Evolutionary conservation across 1,139 yeast genomes (phyloP).

Genomic region (Starmera stellimalicola): DNA sequence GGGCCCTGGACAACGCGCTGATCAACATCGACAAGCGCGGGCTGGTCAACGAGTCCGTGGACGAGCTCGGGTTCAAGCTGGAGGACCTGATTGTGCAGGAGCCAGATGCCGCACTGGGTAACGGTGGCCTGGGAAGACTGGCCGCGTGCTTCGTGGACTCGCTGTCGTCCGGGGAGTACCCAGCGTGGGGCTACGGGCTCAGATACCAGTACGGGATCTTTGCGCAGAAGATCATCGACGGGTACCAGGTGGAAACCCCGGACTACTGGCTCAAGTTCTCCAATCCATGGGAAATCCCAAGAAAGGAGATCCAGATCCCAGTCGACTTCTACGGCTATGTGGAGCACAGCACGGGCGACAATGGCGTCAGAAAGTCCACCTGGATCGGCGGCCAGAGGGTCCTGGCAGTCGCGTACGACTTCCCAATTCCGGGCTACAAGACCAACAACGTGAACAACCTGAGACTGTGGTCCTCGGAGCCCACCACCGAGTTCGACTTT

Average conservation of each 20-base stretch:
- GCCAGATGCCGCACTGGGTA: constrained; percentile 92
- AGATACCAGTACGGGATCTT: constrained; percentile 92
- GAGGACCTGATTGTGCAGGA: constrained; percentile 83
- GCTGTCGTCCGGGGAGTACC: constrained; percentile 74
- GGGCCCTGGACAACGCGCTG: constrained; percentile 91
- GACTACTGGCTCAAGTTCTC: constrained; percentile 87
- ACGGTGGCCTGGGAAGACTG: constrained; percentile 90
- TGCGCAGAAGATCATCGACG: constrained; percentile 82
- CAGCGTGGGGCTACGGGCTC: constrained; percentile 96
- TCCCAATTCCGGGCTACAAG: constrained; percentile 87
- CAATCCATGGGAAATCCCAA: constrained; percentile 89
- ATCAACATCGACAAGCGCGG: constrained; percentile 62
- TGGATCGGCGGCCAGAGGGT: constrained; percentile 92
- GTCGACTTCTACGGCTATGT: constrained; percentile 86
- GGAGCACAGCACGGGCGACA: constrained; percentile 47
- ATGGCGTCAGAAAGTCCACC: constrained; percentile 38
- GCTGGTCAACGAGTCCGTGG: constrained; percentile 45
- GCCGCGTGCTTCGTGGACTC: constrained; percentile 95
- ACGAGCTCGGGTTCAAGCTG: constrained; percentile 74
- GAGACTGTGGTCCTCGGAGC: constrained; percentile 85
- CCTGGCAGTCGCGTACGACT: constrained; percentile 85
- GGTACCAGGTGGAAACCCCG: constrained; percentile 89
- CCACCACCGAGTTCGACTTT: constrained; percentile 88
- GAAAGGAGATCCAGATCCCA: constrained; percentile 85
- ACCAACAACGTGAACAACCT: constrained; percentile 81